Evolutionary conservation across 495 filamentous ascomycete genomes (phyloP).

Genomic region (Poronia punctata): DNA sequence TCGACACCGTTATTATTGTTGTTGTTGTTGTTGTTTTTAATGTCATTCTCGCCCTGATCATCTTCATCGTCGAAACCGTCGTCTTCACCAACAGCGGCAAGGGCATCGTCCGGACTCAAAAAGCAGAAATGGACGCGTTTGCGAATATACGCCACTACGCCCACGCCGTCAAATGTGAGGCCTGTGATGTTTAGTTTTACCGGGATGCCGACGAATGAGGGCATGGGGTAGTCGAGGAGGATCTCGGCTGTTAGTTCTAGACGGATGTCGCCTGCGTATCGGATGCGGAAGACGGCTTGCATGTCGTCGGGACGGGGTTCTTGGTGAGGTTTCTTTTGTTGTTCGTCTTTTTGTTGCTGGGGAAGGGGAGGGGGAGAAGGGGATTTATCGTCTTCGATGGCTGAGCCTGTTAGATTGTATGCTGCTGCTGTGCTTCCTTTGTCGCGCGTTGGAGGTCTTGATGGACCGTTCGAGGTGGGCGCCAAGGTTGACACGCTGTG

Average conservation of each 20-base stretch:
- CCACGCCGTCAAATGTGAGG: slow-evolving; percentile 88
- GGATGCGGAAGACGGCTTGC: slow-evolving; percentile 83
- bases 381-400: slow-evolving; percentile 7
- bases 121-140: slow-evolving; percentile 87
- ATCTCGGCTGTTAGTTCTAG: slow-evolving; percentile 89
- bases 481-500: slow-evolving; percentile 49
- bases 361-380: no score
- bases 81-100: slow-evolving; percentile 54
- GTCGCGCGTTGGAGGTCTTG: slow-evolving; percentile 44
- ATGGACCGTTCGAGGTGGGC: slow-evolving; percentile 36
- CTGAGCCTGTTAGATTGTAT: slow-evolving; percentile 11
- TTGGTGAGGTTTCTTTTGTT: slow-evolving; percentile 21
- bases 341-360: slow-evolving; percentile 6
- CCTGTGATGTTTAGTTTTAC: slow-evolving; percentile 90
- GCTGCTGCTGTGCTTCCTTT: slow-evolving; percentile 7
- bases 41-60: slow-evolving; percentile 12
- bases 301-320: slow-evolving; percentile 60
- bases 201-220: slow-evolving; percentile 88
- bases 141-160: slow-evolving; percentile 81
- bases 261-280: slow-evolving; percentile 76
- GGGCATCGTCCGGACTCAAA: slow-evolving; percentile 76
- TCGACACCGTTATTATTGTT: no score
- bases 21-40: no score
- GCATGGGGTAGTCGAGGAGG: slow-evolving; percentile 94
- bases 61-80: slow-evolving; percentile 31